Conservation (phyloP, 2,329 filamentous ascomycete species). For the Calonectria henricotiae region DNA sequence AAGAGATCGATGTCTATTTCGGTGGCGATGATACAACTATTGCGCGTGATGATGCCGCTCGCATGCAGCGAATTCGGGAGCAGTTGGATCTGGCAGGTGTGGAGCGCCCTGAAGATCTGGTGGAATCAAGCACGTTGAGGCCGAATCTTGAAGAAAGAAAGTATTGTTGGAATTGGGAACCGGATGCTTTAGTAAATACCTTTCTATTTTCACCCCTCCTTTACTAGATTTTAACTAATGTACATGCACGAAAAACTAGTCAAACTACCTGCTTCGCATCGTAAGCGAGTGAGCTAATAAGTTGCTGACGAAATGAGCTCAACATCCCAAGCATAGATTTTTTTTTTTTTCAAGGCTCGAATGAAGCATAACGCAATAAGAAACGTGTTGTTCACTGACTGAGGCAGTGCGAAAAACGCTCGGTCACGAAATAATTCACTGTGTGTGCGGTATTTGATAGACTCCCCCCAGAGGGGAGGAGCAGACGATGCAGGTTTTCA, state of each 20-base stretch:
- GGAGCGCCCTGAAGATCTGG: constrained; percentile 3
- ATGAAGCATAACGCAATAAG: too few species aligned
- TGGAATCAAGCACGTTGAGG: constrained; percentile 11
- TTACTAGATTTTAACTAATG: too few species aligned
- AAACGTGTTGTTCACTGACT: too few species aligned
- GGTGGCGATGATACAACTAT: constrained; percentile 14
- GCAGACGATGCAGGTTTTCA: neutral
- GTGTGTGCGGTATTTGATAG: neutral
- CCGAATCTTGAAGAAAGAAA: constrained; percentile 1
- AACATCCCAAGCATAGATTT: too few species aligned
- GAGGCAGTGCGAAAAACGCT: too few species aligned
- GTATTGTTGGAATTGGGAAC: neutral
- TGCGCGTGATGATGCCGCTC: constrained; percentile 12
- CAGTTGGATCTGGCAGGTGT: constrained; percentile 4
- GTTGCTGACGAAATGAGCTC: too few species aligned
- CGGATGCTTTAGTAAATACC: neutral
- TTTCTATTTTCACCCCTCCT: too few species aligned
- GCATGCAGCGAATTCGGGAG: constrained; percentile 20
- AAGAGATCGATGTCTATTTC: constrained; percentile 18
- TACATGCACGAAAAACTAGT: too few species aligned
- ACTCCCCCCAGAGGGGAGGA: neutral
- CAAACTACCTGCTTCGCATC: too few species aligned
- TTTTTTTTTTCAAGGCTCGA: too few species aligned
- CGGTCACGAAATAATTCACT: too few species aligned
- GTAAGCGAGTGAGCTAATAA: too few species aligned